These are phyloP conservation scores for Melampsora larici-populina DNA, from an alignment of 1,284 basidiomycete species.

Conservation along the genomic window DNA sequence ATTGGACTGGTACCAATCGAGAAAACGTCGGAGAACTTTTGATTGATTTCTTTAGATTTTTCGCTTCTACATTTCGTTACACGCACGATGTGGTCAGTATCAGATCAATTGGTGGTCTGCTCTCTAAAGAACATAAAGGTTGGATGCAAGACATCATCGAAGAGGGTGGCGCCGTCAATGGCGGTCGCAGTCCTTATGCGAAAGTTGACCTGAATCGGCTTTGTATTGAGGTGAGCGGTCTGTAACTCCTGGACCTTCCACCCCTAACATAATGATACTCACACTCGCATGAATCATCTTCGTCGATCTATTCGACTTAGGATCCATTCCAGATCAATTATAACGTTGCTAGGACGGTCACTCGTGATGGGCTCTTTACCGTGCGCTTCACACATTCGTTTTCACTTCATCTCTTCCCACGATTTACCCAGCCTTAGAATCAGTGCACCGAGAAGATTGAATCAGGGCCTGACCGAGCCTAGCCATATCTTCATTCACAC, in stretches of 20 bases:
- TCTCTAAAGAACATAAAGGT: slow-evolving; percentile 86
- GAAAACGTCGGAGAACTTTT: slow-evolving; percentile 92
- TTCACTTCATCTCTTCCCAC: neutral
- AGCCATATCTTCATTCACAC: neutral
- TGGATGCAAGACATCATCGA: slow-evolving; percentile 80
- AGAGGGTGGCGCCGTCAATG: slow-evolving; percentile 53
- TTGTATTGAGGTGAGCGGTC: slow-evolving; percentile 74
- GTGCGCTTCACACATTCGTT: slow-evolving; percentile 55
- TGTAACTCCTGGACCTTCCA: neutral
- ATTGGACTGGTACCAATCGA: slow-evolving; percentile 88
- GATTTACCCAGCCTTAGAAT: neutral
- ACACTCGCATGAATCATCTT: neutral
- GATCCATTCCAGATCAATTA: slow-evolving; percentile 94
- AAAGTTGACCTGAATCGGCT: slow-evolving; percentile 81
- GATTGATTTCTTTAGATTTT: slow-evolving; percentile 97
- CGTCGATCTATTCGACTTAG: slow-evolving; percentile 55
- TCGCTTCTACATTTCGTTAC: slow-evolving; percentile 87
- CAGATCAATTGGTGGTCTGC: too few species aligned
- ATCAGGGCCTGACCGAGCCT: neutral
- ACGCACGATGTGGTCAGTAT: too few species aligned
- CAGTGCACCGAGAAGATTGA: neutral
- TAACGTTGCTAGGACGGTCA: slow-evolving; percentile 94
- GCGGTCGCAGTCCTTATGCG: slow-evolving; percentile 63
- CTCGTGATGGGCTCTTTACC: slow-evolving; percentile 90
- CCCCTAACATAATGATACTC: neutral